Base-by-base conservation (phyloP, 2,329 filamentous ascomycete species). In the Teratosphaeria epicoccoides region DNA sequence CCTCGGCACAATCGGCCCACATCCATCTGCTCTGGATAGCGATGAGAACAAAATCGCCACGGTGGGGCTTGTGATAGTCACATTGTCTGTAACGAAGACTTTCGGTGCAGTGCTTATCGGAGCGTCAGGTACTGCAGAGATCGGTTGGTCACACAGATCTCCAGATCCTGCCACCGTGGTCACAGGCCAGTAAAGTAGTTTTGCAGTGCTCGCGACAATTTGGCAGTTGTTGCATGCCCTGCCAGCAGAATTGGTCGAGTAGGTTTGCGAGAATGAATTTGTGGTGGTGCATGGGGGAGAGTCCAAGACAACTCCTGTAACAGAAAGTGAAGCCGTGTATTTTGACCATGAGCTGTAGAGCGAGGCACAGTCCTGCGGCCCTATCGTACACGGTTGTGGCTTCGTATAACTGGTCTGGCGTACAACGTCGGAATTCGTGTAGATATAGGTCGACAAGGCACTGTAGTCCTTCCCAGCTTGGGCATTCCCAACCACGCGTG, bases 121-220 rank as follows among this genome's bases (percentile, higher is more conserved):
- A 3, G 49, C 44, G 9, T 28, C 33, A 11, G 50, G 49, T 11
- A 56, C 49, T 2, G 50, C 49, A 7, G 46, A 46, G 5, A 50
- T 52, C n/a, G 33, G n/a, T 2, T 52, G 52, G 22, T 47, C 50
- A 45, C 55, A 56, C 7, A 56, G 24, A 17, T 56, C 45, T 11
- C 50, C 52, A 4, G 33, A 51, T 9, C 49, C 50, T 23, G 44
- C 17, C 7, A 29, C 51, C 12, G 55, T 57, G n/a, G 46, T 51
- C 10, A 57, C 49, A 4, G 55, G 55, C 54, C 55, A 57, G 49
- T 53, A 57, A 33, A 57, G 48, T 3, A 57, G 50, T 23, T 49
- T 40, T n/a, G 52, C 52, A 20, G 50, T 46, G 3, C 33, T 46
- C 4, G 52, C 55, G 1, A 46, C 50, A 24, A 57, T 55, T 29